Evolutionary conservation across 805 yeast species (phyloP), one percentile per base, ranked within the genome.

Genomic region (Zygoascus ofunaensis): DNA sequence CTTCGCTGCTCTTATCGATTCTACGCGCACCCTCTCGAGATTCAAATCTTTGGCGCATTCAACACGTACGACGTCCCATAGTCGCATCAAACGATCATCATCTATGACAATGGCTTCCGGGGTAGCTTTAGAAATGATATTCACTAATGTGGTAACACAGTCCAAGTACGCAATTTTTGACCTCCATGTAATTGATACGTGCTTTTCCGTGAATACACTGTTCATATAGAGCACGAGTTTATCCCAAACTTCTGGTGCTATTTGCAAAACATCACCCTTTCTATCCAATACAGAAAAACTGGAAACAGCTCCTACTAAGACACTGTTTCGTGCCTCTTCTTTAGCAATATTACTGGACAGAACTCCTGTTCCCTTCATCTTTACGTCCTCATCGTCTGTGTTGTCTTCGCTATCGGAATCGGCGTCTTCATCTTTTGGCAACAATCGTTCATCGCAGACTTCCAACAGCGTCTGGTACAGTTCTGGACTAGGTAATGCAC

Each of bases 11-110:
- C 66, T 59, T 1, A 69, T 63, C 39, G 71, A 61, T 23, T 76
- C 76, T 18, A 81, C 59, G 44, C 80, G 70, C 2, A 80, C 84
- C 48, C 71, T 74, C 54, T 82, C 90, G 46, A 49, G 48, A 18
- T 45, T 49, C 8, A 32, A 15, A 40, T 53, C 55, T 5, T 28
- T 36, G 4, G 49, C 24, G 35, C 55, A 47, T 4, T 15, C 23
- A 5, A 28, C 30, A 5, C 33, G 10, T 12, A 47, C 32, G 8
- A 21, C 33, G 3, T 42, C 23, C 56, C 56, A 53, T 33, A 48
- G 30, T 12, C 26, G 17, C 10, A 20, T 12, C 10, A 52, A 35
- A 12, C 30, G 30, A 8, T 7, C 12, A 26, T 26, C 30, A 12
- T 26, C 30, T 7, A 26, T 12, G 12, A 12, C 12, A 4, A 15